Base-by-base conservation (phyloP, 1,139 yeast species). In the Suzukiozyma palmioleophila region DNA sequence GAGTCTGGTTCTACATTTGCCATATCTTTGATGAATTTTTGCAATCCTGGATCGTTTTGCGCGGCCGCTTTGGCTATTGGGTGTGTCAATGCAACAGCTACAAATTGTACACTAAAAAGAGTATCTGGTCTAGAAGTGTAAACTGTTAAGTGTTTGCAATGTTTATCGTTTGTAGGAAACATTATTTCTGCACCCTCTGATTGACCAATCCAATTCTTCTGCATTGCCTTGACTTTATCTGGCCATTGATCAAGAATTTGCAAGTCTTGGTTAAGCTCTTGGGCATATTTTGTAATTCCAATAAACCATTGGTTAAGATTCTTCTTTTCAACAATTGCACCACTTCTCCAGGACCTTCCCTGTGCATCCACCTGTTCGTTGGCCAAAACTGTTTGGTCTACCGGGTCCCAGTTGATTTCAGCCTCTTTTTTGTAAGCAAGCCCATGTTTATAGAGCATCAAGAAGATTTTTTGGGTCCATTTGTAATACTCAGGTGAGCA, bases 381-480 rank as follows among this genome's bases (percentile, higher is more conserved):
- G 1, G 98, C 98, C 45, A 92, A 66, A 1, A 92, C 98, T 0
- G 98, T 92, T 50, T 82, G 75, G 52, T 92, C 98, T 0, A 92
- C 78, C 0, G 98, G 98, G 59, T 92, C 98, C 98, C 98, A 92
- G 56, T 92, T 92, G 40, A 92, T 94, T 50, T 84, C 87, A 0
- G 97, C 95, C 36, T 82, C 80, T 42, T 83, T 81, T 47, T 90
- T 72, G 55, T 92, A 90, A 0, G 96, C 97, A 41, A 87, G 63
- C 0, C 95, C 95, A 31, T 81, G 73, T 49, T 88, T 78, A 56
- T 73, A 76, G 43, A 92, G 57, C 57, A 85, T 69, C 25, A 87
- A 60, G 50, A 92, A 92, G 24, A 92, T 74, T 65, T 83, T 78
- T 55, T 92, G 98, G 0, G 98, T 92, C 83, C 94, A 88, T 54